These are phyloP conservation scores for Primulina tabacum DNA, from an alignment of 257 asterid species.

Conservation along the genomic window DNA sequence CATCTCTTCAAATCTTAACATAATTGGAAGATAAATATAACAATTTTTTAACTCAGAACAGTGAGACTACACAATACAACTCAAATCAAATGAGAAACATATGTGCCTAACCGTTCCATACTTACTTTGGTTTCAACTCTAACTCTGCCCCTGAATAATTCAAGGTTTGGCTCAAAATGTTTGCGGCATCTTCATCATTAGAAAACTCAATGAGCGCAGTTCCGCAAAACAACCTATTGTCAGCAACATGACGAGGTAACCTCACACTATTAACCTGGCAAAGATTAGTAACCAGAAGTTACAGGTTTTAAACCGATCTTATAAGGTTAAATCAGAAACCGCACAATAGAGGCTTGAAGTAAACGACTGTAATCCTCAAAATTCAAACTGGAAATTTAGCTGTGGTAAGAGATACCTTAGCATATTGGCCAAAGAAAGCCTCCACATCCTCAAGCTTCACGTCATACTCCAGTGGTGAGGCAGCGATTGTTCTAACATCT, in stretches of 20 bases:
- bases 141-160: constrained; percentile 70
- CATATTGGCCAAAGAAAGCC: constrained; percentile 61
- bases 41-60: neutral
- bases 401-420: constrained; percentile 44
- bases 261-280: constrained; percentile 94
- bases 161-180: constrained; percentile 60
- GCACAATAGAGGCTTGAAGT: neutral
- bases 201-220: constrained; percentile 91
- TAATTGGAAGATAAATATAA: neutral
- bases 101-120: neutral
- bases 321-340: neutral
- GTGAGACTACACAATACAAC: neutral
- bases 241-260: constrained; percentile 93
- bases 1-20: neutral
- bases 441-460: constrained; percentile 80
- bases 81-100: constrained; percentile 13
- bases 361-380: constrained; percentile 10
- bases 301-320: neutral
- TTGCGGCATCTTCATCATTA: constrained; percentile 71
- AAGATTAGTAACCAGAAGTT: neutral
- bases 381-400: constrained; percentile 5
- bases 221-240: constrained; percentile 75
- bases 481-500: constrained; percentile 80
- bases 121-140: constrained; percentile 84
- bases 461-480: constrained; percentile 73